Base-by-base conservation (phyloP, 345 rosid genomes). In the Excoecaria cochinchinensis region DNA sequence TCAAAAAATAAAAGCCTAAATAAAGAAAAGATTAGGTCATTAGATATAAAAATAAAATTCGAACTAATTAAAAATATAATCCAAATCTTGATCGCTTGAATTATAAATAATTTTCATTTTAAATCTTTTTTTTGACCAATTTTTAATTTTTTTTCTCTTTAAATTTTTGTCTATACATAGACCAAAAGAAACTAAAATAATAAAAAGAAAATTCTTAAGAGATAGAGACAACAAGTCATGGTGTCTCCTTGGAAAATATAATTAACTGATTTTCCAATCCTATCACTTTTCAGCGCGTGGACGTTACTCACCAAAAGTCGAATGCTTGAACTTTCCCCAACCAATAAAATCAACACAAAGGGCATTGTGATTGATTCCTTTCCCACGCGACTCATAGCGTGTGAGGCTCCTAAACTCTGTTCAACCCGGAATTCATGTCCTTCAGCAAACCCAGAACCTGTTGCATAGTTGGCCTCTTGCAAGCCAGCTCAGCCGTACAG, bases 381-480 rank as follows among this genome's bases (percentile, higher is more conserved):
- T 8, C 46, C 46, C 8, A 42, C 46, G 46, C 8, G 46, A 42
- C 46, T 42, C 6, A 42, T 8, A 8, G 46, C 46, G 46, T 8
- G 7, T 42, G 46, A 8, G 21, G 53, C 75, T 40, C 38, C 13
- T 76, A 22, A 72, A 47, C 13, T 73, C 84, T 3, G 48, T 17
- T 5, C 69, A 58, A 24, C 24, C 67, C 64, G 15, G 89, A 81
- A 47, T 83, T 92, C 11, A 91, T 82, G 84, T 92, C 97, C 76
- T 95, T 92, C 42, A 95, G 95, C 70, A 90, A 82, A 10, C 97
- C 99, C 22, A 95, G 71, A 5, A 95, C 95, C 56, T 95, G 99
- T 68, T 92, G 99, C 94, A 95, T 92, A 21, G 91, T 90, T 71
- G 97, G 97, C 61, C 99, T 82, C 81, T 95, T 95, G 39, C 74